Base-by-base conservation (phyloP, 1,284 basidiomycete genomes). In the Cyathus pygmaeus region DNA sequence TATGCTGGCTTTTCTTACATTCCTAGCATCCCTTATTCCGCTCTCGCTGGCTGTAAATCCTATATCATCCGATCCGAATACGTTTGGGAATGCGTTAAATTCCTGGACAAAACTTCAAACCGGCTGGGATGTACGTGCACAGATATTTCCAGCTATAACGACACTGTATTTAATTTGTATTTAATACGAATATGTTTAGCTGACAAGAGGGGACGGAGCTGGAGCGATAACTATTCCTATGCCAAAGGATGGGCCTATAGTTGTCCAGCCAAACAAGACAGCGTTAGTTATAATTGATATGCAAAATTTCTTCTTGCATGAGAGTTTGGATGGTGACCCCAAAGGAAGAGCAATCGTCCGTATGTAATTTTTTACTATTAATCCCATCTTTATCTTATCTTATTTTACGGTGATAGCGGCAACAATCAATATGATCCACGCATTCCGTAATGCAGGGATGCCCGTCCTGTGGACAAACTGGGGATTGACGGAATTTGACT, bases 271-370 rank as follows among this genome's bases (percentile, higher is more conserved):
- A 2, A 70, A 70, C 51, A 63, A 66, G n/a, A 64, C 69, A 24
- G 74, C 74, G 1, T 62, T 75, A 15, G 72, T 75, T 13, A 74
- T 75, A 27, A 75, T 75, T 23, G 74, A 75, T 57, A 75, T 75
- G 74, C 74, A 75, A 36, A 75, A 73, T 56, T 74, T 68, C 55
- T 75, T 75, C 59, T 57, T 75, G 49, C 72, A 75, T 60, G 69
- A 71, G 46, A 71, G 70, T 53, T 56, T 75, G 5, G 61, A 66
- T 17, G 73, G 72, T 11, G 73, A 75, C 56, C 73, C 73, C 26
- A 62, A 66, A 13, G 73, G 73, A 36, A 65, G 72, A 49, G 73
- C 70, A 17, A 59, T 75, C 24, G 65, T 75, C 56, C 71, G 74
- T 74, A 58, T 30, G 74, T 72, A 1, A 41, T 26, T 2, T 31